Evolutionary conservation across 75 land plant genomes (phyloP).

Genomic region (Pinus albicaulis): DNA sequence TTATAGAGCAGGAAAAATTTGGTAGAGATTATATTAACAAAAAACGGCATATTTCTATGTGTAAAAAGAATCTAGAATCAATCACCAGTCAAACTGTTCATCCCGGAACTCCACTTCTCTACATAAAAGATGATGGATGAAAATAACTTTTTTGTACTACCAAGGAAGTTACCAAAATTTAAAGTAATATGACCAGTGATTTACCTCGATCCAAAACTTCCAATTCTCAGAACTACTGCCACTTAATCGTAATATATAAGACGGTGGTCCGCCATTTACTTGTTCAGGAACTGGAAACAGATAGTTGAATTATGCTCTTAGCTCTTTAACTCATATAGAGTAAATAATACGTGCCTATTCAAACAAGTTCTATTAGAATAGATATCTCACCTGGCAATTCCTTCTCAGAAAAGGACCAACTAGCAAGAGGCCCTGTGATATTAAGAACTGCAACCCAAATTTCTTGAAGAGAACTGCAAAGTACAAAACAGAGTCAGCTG

Average conservation of each 20-base stretch:
- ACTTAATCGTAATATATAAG: constrained; percentile 80
- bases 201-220: constrained; percentile 96
- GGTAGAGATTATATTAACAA: background rate
- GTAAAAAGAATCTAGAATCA: background rate
- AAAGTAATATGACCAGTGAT: background rate
- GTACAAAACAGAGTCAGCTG: background rate
- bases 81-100: background rate
- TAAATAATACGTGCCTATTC: background rate
- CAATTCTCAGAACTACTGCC: constrained; percentile 66
- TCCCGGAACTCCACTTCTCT: background rate
- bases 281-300: constrained; percentile 58
- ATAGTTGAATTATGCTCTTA: background rate
- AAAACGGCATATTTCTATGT: background rate
- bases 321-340: constrained; percentile 3
- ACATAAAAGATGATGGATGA: background rate
- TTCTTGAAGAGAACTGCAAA: constrained; percentile 71
- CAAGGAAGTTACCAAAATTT: background rate
- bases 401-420: constrained; percentile 87
- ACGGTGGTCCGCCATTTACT: constrained; percentile 75
- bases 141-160: too few relatives aligned
- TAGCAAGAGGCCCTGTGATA: constrained; percentile 85
- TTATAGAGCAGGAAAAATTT: background rate
- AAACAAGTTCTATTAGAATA: background rate
- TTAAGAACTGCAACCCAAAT: constrained; percentile 92
- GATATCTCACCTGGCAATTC: constrained; percentile 55